These are phyloP conservation scores for Coniosporium tulheliwenetii DNA, from an alignment of 2,329 filamentous ascomycete species.

Conservation along the genomic window DNA sequence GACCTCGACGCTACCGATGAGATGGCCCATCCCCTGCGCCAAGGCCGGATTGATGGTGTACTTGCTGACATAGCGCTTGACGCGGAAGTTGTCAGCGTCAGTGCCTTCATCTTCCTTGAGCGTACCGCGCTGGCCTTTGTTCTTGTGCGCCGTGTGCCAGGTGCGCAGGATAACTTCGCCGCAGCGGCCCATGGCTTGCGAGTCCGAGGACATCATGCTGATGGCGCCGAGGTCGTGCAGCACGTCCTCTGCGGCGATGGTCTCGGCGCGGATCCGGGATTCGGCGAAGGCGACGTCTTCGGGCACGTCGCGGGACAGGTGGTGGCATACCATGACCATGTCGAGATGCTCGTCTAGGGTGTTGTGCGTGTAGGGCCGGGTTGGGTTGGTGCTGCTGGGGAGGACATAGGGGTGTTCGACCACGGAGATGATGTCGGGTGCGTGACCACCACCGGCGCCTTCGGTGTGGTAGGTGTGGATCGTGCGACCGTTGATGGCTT, in stretches of 20 bases:
- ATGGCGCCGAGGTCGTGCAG: conserved; percentile 90
- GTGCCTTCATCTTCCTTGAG: conserved; percentile 66
- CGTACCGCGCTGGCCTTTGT: conserved; percentile 68
- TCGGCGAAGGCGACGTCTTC: conserved; percentile 95
- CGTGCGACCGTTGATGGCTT: conserved; percentile 69
- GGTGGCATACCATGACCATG: conserved; percentile 98
- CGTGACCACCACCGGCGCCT: conserved; percentile 86
- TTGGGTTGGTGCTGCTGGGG: conserved; percentile 84
- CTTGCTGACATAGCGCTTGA: conserved; percentile 86
- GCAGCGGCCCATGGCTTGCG: conserved; percentile 91
- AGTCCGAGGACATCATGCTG: conserved; percentile 94
- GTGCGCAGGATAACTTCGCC: conserved; percentile 86
- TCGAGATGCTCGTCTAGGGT: conserved; percentile 93
- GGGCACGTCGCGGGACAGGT: conserved; percentile 79
- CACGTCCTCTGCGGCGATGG: conserved; percentile 91
- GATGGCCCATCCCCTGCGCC: conserved; percentile 75
- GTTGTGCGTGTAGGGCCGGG: conserved; percentile 76
- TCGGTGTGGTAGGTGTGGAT: conserved; percentile 98
- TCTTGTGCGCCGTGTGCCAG: conserved; percentile 97
- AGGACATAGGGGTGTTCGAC: conserved; percentile 82
- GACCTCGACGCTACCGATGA: conserved; percentile 75
- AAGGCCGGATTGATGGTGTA: conserved; percentile 93
- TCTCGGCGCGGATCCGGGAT: conserved; percentile 85
- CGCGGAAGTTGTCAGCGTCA: conserved; percentile 75
- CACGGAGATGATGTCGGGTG: conserved; percentile 88